Conservation (phyloP, 371 early-diverging fungal genomes). For the Rhizopus stolonifer region DNA sequence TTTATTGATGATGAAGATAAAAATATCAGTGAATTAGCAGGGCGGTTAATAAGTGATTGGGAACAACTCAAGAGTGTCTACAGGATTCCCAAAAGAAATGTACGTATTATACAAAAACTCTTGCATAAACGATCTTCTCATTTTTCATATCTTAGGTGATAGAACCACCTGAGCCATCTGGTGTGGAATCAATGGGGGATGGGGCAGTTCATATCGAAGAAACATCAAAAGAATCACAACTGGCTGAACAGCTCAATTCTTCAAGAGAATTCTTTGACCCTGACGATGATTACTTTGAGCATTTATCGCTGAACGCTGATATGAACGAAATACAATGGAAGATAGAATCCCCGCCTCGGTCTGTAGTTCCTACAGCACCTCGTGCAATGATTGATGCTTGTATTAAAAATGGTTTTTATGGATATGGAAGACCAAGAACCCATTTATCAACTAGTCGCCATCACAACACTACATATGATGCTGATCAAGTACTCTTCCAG, state of each 20-base stretch:
- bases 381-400: slow-evolving; percentile 35
- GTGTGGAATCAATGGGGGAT: not conserved
- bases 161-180: not conserved
- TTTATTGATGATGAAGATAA: slow-evolving; percentile 42
- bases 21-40: slow-evolving; percentile 36
- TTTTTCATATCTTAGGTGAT: not conserved
- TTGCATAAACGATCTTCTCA: not conserved
- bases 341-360: slow-evolving; percentile 27
- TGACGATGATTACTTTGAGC: slow-evolving; percentile 38
- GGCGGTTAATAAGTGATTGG: slow-evolving; percentile 48
- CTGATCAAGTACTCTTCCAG: not conserved
- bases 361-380: slow-evolving; percentile 34
- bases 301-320: slow-evolving; percentile 22
- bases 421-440: slow-evolving; percentile 13
- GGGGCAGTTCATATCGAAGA: not conserved
- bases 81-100: slow-evolving; percentile 52
- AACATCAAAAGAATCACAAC: not conserved
- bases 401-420: slow-evolving; percentile 22
- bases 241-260: slow-evolving; percentile 2
- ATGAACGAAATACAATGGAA: slow-evolving; percentile 19
- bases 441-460: not conserved
- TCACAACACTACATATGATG: not conserved
- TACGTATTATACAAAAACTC: not conserved
- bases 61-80: slow-evolving; percentile 51
- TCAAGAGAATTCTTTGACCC: slow-evolving; percentile 42